Evolutionary conservation across 2,329 filamentous ascomycete species (phyloP), one percentile per base, ranked within the genome.

Genomic region (Penicillium palitans): DNA sequence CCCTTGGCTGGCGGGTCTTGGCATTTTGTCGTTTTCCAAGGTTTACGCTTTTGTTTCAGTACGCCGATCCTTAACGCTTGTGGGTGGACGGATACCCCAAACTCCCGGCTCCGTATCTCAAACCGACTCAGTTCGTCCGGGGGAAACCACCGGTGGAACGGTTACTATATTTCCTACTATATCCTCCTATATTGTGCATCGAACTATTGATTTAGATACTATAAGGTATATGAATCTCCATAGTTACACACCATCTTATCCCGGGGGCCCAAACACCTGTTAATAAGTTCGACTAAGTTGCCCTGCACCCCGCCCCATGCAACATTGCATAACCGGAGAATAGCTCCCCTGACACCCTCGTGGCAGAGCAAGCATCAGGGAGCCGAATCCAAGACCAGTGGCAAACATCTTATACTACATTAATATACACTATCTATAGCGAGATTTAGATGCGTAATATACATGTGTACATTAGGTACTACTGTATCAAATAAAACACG

Each of bases 41-140:
- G 44, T 46, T 57, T 54, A 44, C 41, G 33, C 48, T 58, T 55
- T 58, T 60, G 65, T 66, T 67, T 67, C 65, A 46, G 37, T 17
- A 7, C 31, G 55, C 55, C 45, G 55, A 58, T 58, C 55, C 29
- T 54, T 37, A 15, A 54, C 55, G 15, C 3, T 37, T 48, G n/a
- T 47, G 54, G 40, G 24, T 17, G 21, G 19, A 31, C 40, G 29
- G 41, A 54, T 53, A 44, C 39, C 40, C 29, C 37, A 21, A 37
- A 25, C 24, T 39, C 29, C 27, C 29, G 53, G 53, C 21, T 27
- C 39, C 31, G 37, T 42, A 21, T 31, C 27, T 50, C 27, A 55
- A 44, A 31, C 47, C 27, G 55, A 42, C 55, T 37, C 37, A 15
- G 55, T 54, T 58, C 55, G 50, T 54, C 49, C n/a, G 42, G 50